phyloP scores from a whole-genome alignment of 495 filamentous ascomycete genomes.

The Entonaema liquescens region DNA sequence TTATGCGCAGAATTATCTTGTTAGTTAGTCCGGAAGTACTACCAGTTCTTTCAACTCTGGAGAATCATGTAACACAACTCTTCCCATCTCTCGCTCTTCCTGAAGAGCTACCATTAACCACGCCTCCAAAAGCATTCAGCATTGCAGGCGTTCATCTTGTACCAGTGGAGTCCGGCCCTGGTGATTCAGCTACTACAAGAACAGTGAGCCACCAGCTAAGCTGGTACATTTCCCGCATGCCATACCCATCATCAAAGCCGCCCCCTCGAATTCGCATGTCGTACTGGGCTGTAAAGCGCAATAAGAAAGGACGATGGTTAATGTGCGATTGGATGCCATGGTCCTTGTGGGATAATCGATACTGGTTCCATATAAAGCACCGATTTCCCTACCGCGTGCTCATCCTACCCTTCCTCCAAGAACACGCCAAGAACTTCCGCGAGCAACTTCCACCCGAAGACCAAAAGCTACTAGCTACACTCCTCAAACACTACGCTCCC shows the following conservation, averaged over 20 bases:
- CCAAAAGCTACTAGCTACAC: slow-evolving; percentile 38
- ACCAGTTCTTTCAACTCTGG: slow-evolving; percentile 44
- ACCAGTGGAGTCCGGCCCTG: slow-evolving; percentile 47
- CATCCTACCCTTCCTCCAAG: slow-evolving; percentile 60
- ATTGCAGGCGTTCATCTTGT: slow-evolving; percentile 63
- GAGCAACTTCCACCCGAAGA: slow-evolving; percentile 43
- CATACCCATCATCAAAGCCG: slow-evolving; percentile 43
- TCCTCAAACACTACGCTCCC: slow-evolving; percentile 57
- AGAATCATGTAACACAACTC: slow-evolving; percentile 48
- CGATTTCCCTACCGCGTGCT: slow-evolving; percentile 48
- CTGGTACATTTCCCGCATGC: slow-evolving; percentile 55
- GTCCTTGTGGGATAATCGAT: slow-evolving; percentile 81
- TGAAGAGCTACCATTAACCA: slow-evolving; percentile 1
- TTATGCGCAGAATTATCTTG: slow-evolving; percentile 50
- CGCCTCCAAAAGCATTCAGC: slow-evolving; percentile 57
- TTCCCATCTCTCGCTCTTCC: slow-evolving; percentile 45
- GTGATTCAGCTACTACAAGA: not conserved
- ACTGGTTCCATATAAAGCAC: slow-evolving; percentile 74
- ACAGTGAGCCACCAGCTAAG: slow-evolving; percentile 25
- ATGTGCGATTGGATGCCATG: slow-evolving; percentile 49
- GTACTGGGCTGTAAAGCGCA: slow-evolving; percentile 11
- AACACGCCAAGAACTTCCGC: slow-evolving; percentile 59
- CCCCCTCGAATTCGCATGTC: slow-evolving; percentile 23
- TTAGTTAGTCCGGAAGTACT: slow-evolving; percentile 51
- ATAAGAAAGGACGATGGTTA: slow-evolving; percentile 7